Percentiles rank a stretch among this genome's conserved stretches.
Conservation (phyloP, 108 stramenopile species). For the Nannochloropsis salina region DNA sequence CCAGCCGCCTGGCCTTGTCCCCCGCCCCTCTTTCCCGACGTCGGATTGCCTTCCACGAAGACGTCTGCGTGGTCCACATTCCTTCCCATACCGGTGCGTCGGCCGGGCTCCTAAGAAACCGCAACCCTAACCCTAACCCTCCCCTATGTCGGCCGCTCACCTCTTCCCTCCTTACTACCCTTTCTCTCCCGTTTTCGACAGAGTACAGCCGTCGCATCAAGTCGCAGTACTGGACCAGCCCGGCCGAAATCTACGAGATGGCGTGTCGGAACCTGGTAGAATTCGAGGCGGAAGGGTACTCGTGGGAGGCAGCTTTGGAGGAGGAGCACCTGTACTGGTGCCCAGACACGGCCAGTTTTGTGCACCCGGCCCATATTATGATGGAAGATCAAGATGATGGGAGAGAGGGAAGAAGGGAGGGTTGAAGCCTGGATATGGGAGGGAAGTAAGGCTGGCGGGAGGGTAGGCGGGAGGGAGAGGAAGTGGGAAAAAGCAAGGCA, state of each 20-base stretch:
- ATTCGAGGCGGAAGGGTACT: slow-evolving; percentile 45
- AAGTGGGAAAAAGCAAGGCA: no score
- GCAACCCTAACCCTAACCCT: not conserved
- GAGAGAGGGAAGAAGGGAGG: slow-evolving; percentile 20
- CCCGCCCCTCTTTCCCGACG: not conserved
- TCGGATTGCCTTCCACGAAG: not conserved
- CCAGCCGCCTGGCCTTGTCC: not conserved
- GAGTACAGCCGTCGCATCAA: slow-evolving; percentile 32
- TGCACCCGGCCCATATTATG: slow-evolving; percentile 41
- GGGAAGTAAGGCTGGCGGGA: no score
- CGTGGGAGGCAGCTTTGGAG: slow-evolving; percentile 32
- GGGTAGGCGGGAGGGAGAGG: no score
- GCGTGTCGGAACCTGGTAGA: slow-evolving; percentile 47
- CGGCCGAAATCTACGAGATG: slow-evolving; percentile 47
- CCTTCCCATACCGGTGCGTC: not conserved
- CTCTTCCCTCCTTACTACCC: not conserved
- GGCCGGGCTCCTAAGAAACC: no score
- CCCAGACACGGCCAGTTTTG: slow-evolving; percentile 40
- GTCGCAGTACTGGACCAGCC: slow-evolving; percentile 43
- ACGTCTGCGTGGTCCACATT: not conserved
- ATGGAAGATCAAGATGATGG: slow-evolving; percentile 17
- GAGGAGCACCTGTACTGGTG: slow-evolving; percentile 48
- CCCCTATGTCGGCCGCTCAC: not conserved
- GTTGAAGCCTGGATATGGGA: not conserved
- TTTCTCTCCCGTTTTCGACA: not conserved